These are phyloP conservation scores for Megacollybia marginata DNA, from an alignment of 768 basidiomycete genomes.

Conservation along the genomic window DNA sequence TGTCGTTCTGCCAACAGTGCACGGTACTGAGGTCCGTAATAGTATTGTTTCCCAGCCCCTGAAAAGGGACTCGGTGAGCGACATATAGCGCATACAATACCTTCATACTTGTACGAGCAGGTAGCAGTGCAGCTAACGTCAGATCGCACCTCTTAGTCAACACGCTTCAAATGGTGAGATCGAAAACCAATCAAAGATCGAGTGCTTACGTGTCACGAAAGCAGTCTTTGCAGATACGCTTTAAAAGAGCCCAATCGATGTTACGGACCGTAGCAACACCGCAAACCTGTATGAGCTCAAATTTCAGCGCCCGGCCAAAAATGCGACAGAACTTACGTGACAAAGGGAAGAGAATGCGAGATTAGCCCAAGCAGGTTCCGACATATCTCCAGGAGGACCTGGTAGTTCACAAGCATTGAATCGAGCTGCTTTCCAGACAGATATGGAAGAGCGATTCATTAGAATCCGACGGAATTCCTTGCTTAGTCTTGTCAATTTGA, in stretches of 20 bases:
- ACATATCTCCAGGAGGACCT: conserved; percentile 8
- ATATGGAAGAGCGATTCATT: conserved; percentile 8
- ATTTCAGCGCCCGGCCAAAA: background rate
- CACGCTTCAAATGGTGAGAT: background rate
- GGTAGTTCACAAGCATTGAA: conserved; percentile 6
- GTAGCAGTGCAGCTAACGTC: background rate
- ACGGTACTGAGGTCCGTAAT: background rate
- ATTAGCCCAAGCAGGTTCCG: conserved; percentile 10
- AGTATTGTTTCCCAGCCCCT: background rate
- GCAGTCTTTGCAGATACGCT: background rate
- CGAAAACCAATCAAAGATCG: background rate
- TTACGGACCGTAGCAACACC: background rate
- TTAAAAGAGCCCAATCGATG: background rate
- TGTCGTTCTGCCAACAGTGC: background rate
- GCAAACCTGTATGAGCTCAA: background rate
- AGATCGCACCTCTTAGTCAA: background rate
- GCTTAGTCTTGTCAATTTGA: conserved; percentile 18
- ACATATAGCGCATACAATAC: background rate
- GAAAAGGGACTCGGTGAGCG: background rate
- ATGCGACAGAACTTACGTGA: conserved; percentile 6
- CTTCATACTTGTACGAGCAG: background rate
- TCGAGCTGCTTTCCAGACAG: conserved; percentile 19
- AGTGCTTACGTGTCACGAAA: background rate
- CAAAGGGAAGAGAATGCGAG: conserved; percentile 9
- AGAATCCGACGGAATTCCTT: conserved; percentile 17